Base-by-base conservation (phyloP, 208 protist genomes). In the Porcisia deanei region DNA sequence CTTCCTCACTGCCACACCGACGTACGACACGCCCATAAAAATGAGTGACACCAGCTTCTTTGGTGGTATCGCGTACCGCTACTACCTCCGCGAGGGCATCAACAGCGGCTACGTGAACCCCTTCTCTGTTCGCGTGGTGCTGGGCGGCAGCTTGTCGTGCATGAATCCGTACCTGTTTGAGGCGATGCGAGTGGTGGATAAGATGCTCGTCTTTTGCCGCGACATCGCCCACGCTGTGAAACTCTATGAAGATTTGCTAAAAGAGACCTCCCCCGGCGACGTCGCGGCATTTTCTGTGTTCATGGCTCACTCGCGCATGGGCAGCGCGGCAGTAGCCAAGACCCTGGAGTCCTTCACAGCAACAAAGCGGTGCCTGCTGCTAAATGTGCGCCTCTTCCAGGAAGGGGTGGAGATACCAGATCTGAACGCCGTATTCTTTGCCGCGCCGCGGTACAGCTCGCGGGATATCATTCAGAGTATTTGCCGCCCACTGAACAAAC, bases 391-490 rank as follows among this genome's bases (percentile, higher is more conserved):
- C 0, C 86, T 94, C 37, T 92, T 94, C 80, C 90, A 94, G 79
- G 88, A 92, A 65, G 90, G 90, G 20, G 85, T 94, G 34, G 88
- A 94, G 63, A 90, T 94, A 12, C 81, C 90, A 10, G 88, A 94
- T 75, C 79, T 94, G 25, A 94, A 92, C 71, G 90, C 88, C 63
- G 90, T 94, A 25, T 94, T 94, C 74, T 94, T 94, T 63, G 88
- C 88, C 1, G 86, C 88, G 0, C 90, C 90, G 25, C 88, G 90
- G 22, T 92, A 90, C 80, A 94, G 90, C 78, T 87, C 88, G 16
- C 88, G 90, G 54, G 90, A 94, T 80, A 94, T 94, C 77, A 88
- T 94, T 69, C 90, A 94, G 78, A 94, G 88, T 59, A 91, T 94
- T 73, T 94, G 90, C 71, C 86, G 90, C 14, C 90, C 90, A 0